Evolutionary conservation across 1,284 basidiomycete species (phyloP), one percentile per base, ranked within the genome.

Genomic region (Cryptococcus floricola): DNA sequence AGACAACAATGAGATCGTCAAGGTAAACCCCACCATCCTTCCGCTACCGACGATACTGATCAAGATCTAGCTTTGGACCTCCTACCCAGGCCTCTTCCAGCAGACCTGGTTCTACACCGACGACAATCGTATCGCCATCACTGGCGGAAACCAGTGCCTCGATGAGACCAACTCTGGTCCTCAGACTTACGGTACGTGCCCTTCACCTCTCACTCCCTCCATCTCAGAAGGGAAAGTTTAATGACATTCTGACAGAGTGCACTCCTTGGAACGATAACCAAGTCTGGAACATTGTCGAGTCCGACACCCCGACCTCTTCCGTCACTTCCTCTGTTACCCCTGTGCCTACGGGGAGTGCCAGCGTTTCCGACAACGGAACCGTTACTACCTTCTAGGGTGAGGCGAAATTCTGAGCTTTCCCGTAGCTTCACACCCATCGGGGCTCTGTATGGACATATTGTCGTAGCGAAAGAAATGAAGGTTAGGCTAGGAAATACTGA

Each of bases 111-210:
- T 49, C 45, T 59, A 63, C 46, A 70, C 69, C 39, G 62, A 53
- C 25, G 71, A 73, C 49, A 50, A 65, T 12, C 63, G 69, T 23
- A 69, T 73, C 52, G 68, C 69, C 39, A 63, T 73, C 57, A 70
- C 63, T 10, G 62, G 61, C 37, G 62, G 62, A 5, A 52, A 57
- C 39, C 65, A 65, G 50, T 70, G 68, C 50, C 56, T 70, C 28
- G 68, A 70, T 42, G 57, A 65, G 28, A 60, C 61, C 3, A 60
- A 62, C 28, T 57, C 57, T 37, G 64, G 64, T 38, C 54, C 63
- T 16, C 69, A 71, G 59, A 71, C 69, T 8, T 70, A 64, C 3
- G 7, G 66, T 68, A 47, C 50, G 62, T 59, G 19, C 31, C 31
- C 31, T 39, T 41, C 28, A 2, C 14, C 39, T 46, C 43, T 42